Evolutionary conservation across 768 basidiomycete species (phyloP).

Genomic region (Podaxis sp.): DNA sequence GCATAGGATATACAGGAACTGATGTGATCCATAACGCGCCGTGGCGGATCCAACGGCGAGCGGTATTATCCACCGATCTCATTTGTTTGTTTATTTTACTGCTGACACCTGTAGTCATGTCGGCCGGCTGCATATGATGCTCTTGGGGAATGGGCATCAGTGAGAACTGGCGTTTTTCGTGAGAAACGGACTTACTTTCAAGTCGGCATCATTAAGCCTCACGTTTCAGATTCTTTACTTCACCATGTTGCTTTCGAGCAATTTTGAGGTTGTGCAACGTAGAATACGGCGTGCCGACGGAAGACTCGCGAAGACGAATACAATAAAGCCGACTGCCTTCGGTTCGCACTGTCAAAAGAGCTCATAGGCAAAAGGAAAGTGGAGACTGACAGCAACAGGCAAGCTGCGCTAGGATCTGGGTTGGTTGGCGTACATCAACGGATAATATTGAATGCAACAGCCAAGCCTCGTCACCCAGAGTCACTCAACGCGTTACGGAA

Average conservation of each 20-base stretch:
- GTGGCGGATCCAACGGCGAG: conserved; percentile 4
- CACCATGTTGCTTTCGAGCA: background rate
- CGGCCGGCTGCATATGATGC: background rate
- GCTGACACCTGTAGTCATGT: conserved; percentile 5
- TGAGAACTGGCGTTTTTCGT: background rate
- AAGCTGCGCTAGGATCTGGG: conserved; percentile 4
- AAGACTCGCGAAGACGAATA: background rate
- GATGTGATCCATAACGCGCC: conserved; percentile 11
- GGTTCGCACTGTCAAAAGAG: background rate
- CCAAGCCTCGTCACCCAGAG: background rate
- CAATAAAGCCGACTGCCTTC: background rate
- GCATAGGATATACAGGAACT: background rate
- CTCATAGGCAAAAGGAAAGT: background rate
- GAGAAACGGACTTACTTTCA: background rate
- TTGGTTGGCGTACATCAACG: background rate
- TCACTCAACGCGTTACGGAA: background rate
- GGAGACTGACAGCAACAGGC: conserved; percentile 1
- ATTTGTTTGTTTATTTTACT: conserved; percentile 8
- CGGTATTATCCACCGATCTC: conserved; percentile 4
- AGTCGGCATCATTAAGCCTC: conserved; percentile 11
- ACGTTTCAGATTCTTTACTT: conserved; percentile 12
- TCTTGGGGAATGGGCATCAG: conserved; percentile 3
- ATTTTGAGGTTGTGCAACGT: conserved; percentile 8
- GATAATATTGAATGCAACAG: background rate
- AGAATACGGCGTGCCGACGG: background rate